These are phyloP conservation scores for Daldinia sp. DNA, from an alignment of 2,329 filamentous ascomycete genomes.

Conservation along the genomic window DNA sequence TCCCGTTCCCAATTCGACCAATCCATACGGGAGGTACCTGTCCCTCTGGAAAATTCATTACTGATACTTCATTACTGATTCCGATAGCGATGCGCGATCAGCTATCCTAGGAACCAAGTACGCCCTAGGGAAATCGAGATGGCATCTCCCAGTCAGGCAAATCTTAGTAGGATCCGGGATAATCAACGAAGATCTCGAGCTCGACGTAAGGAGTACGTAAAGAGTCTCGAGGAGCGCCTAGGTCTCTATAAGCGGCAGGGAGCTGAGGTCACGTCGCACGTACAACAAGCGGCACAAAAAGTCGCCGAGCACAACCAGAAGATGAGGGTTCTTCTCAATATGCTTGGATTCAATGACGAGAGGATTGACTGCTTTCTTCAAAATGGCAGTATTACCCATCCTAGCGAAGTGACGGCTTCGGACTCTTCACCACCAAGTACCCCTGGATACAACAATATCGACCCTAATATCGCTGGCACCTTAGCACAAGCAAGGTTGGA, in stretches of 20 bases:
- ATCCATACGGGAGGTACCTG: neutral
- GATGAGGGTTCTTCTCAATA: slow-evolving; percentile 65
- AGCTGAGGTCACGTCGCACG: slow-evolving; percentile 73
- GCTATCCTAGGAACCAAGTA: neutral
- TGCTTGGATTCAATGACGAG: slow-evolving; percentile 64
- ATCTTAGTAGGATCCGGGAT: slow-evolving; percentile 63
- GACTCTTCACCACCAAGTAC: neutral
- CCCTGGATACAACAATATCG: neutral
- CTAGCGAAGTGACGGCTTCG: slow-evolving; percentile 12
- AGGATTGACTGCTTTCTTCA: slow-evolving; percentile 30
- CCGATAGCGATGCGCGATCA: neutral
- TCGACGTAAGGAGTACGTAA: slow-evolving; percentile 75
- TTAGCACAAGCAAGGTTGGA: neutral
- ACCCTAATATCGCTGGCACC: neutral
- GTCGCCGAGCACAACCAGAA: slow-evolving; percentile 75
- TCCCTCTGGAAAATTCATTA: neutral
- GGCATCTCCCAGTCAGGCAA: slow-evolving; percentile 23
- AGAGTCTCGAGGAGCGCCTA: slow-evolving; percentile 72
- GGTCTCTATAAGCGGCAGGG: slow-evolving; percentile 70
- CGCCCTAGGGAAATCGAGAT: neutral
- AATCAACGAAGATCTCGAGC: slow-evolving; percentile 81
- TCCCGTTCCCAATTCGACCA: neutral
- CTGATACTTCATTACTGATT: neutral
- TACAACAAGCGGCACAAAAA: slow-evolving; percentile 72
- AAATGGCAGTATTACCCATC: slow-evolving; percentile 4